Evolutionary conservation across 805 yeast species (phyloP).

Genomic region (Sugiyamaella boreocaroliniensis): DNA sequence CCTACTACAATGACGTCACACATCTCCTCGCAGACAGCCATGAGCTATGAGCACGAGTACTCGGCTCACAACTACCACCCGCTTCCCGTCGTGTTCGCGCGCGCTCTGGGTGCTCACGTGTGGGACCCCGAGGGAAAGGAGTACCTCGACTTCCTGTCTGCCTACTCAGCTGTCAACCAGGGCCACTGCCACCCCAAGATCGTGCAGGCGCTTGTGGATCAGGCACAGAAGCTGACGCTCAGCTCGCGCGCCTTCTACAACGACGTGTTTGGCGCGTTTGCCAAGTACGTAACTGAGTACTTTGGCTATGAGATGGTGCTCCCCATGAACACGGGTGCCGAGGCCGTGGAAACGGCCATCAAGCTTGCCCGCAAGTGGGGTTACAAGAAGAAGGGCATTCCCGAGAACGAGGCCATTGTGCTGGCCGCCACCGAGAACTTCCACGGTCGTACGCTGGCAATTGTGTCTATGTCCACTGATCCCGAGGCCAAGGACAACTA

Average conservation of each 20-base stretch:
- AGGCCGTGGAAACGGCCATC: constrained; percentile 93
- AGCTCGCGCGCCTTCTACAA: constrained; percentile 91
- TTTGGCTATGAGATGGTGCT: constrained; percentile 87
- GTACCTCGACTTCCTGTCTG: constrained; percentile 86
- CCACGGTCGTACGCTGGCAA: constrained; percentile 95
- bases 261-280: constrained; percentile 78
- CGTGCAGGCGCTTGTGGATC: constrained; percentile 74
- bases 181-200: constrained; percentile 97
- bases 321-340: constrained; percentile 99
- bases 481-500: constrained; percentile 83
- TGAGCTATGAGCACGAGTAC: constrained; percentile 63
- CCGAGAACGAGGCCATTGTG: constrained; percentile 76
- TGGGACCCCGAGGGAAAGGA: constrained; percentile 98
- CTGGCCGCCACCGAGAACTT: constrained; percentile 84
- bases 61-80: constrained; percentile 98
- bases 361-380: constrained; percentile 98
- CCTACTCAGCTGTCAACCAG: constrained; percentile 95
- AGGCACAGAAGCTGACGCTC: constrained; percentile 75
- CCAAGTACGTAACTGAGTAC: constrained; percentile 81
- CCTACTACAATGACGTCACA: constrained; percentile 24
- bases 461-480: constrained; percentile 93
- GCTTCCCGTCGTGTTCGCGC: constrained; percentile 84
- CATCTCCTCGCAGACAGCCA: constrained; percentile 60
- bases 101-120: constrained; percentile 84
- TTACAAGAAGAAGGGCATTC: constrained; percentile 76